Evolutionary conservation across 345 rosid species (phyloP), one percentile per base, ranked within the genome.

Genomic region (Atalantia buxifolia): DNA sequence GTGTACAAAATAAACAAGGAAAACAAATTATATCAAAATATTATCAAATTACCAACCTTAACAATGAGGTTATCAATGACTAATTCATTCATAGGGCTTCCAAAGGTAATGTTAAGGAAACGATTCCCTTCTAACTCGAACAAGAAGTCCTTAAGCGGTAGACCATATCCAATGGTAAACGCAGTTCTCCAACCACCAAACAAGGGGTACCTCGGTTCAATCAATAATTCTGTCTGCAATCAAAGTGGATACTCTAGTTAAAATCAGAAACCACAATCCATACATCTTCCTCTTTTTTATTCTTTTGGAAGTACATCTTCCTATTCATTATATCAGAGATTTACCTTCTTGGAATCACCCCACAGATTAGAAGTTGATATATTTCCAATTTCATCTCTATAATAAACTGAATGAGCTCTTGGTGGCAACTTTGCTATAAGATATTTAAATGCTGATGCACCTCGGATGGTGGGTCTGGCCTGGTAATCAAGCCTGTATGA

Each of bases 101-200:
- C 95, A 50, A 92, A 90, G 76, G 92, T 79, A 83, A 92, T 81
- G 78, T 90, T 90, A 25, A 96, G 85, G 85, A 88, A 92, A 56
- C 92, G 92, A 68, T 88, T 93, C 74, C 95, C 98, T 78, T 87
- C 94, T 62, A 89, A 90, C 69, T 87, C 85, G 75, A 92, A 94
- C 82, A 96, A 79, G 76, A 89, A 94, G 82, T 94, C 98, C 59
- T 84, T 77, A 72, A 96, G 98, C 59, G 98, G 99, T 88, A 94
- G 87, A 74, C 97, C 89, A 79, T 96, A 96, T 45, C 98, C 98
- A 70, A 96, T 92, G 35, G 99, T 96, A 82, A 96, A 96, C 48
- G 95, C 88, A 33, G 98, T 97, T 83, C 83, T 90, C 98, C 98
- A 97, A 77, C 99, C 99, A 73, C 98, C 99, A 85, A 97, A 92